Base-by-base conservation (phyloP, 2,329 filamentous ascomycete species). In the Teratosphaeria destructans region DNA sequence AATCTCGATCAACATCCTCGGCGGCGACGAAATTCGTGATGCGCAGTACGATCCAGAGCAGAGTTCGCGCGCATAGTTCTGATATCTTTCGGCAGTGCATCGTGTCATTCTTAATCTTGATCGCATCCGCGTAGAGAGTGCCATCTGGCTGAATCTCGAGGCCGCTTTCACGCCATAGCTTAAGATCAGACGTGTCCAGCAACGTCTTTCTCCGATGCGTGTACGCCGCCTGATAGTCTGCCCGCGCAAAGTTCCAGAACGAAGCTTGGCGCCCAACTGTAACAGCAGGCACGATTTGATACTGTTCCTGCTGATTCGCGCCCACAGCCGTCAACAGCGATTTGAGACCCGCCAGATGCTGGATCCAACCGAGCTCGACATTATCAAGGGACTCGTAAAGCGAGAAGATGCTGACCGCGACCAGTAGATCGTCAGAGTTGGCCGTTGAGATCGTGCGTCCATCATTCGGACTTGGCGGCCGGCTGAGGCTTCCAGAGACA, bases 181-280 rank as follows among this genome's bases (percentile, higher is more conserved):
- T 72, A 27, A 85, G 67, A 61, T 87, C 82, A 58, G 84, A 82
- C 0, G 84, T 81, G 62, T 86, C 81, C 10, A 86, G 75, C 37
- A 84, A 77, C 2, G 84, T 85, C 53, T 80, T 78, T 35, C 77
- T 78, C 64, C 83, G 79, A 62, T 85, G 85, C 65, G 85, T 81
- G 63, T 81, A 79, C 75, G 64, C 67, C 29, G 70, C 68, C 60
- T 71, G 69, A 35, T 71, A 71, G 59, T 72, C 70, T 27, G 69
- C 68, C 56, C 83, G 76, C n/a, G 83, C 84, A 70, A 86, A 84
- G 65, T 85, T 86, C 84, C 84, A 87, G 66, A 87, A 86, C 0
- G 81, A 83, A 14, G 84, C 83, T 68, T 76, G 78, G 8, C 82
- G 76, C n/a, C 77, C 82, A 62, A 80, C 80, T 0, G 81, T 83